Evolutionary conservation across 2,329 filamentous ascomycete species (phyloP), one percentile per base, ranked within the genome.

Genomic region (Rutstroemia sp.): DNA sequence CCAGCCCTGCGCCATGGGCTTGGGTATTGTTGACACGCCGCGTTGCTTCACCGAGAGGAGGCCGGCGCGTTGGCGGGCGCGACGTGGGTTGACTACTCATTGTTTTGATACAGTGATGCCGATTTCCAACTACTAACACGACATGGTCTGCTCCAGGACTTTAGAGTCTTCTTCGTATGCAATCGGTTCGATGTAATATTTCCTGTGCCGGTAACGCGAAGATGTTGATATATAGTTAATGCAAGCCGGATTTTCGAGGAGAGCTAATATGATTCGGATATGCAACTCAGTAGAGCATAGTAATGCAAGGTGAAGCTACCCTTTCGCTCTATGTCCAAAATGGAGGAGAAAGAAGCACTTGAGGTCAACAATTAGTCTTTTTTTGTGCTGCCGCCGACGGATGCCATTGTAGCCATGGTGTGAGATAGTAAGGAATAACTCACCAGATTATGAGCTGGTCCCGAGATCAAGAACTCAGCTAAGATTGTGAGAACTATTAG

Each of bases 21-120:
- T 66, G 67, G n/a, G 56, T 44, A 52, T 69, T 70, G 49, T 70
- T 70, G 52, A 69, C 60, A 50, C 68, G 63, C 38, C 58, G 56
- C 21, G 67, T 69, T 49, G 67, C 65, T 57, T 71, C 69, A 47
- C 65, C 67, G 10, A 71, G 62, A 48, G 69, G 64, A 45, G 62
- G 49, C 39, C 68, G 67, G 55, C 67, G 65, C 58, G 65, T 65
- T 49, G 64, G 58, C 16, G 62, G 62, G 19, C 64, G 65, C 52
- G 61, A 44, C n/a, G 55, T 47, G 19, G 49, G 30, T 54, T 62
- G 55, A 47, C 41, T 57, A 58, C 58, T 63, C 63, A 66, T 67
- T 59, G 48, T 49, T 34, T 10, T 52, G 37, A 34, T 38, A 57
- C 45, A 48, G 53, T 38, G 34, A 12, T 34, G 23, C 19, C 16